Evolutionary conservation across 805 yeast genomes (phyloP).

Genomic region (Ogataea zsoltii): DNA sequence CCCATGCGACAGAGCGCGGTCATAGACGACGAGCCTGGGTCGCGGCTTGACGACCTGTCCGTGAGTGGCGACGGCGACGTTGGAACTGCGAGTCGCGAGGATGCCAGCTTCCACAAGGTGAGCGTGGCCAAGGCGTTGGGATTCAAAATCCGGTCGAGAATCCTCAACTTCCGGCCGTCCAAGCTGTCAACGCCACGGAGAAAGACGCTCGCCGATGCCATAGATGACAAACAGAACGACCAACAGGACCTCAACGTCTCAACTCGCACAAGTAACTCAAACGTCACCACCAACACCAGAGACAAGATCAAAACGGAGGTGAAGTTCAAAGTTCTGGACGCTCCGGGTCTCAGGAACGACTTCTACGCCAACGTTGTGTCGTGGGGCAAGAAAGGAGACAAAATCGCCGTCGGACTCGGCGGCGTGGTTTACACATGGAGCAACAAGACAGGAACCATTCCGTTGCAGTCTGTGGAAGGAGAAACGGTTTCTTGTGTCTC

Average conservation of each 20-base stretch:
- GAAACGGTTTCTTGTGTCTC: slow-evolving; percentile 58
- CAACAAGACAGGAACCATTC: slow-evolving; percentile 46
- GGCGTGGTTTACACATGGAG: slow-evolving; percentile 64
- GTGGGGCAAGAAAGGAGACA: slow-evolving; percentile 58
- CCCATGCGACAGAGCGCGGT: slow-evolving; percentile 11
- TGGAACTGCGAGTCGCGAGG: slow-evolving; percentile 7
- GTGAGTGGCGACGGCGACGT: slow-evolving; percentile 9
- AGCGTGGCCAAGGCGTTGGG: slow-evolving; percentile 54
- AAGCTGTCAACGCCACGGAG: slow-evolving; percentile 16
- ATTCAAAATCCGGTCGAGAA: slow-evolving; percentile 41
- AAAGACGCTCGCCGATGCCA: slow-evolving; percentile 9
- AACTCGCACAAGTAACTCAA: slow-evolving; percentile 13
- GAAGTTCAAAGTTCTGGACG: slow-evolving; percentile 58
- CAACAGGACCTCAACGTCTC: slow-evolving; percentile 15
- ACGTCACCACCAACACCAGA: slow-evolving; percentile 16
- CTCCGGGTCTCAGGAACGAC: slow-evolving; percentile 73
- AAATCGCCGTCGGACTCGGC: slow-evolving; percentile 68
- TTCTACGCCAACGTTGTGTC: slow-evolving; percentile 74
- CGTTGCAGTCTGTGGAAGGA: slow-evolving; percentile 40
- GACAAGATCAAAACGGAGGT: slow-evolving; percentile 36
- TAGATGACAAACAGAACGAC: slow-evolving; percentile 13
- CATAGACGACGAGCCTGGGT: slow-evolving; percentile 11
- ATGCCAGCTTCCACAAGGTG: slow-evolving; percentile 32
- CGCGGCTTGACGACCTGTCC: slow-evolving; percentile 13
- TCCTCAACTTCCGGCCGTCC: slow-evolving; percentile 37